Conservation (phyloP, 306 rosid genomes). For the Carpinus viminea region DNA sequence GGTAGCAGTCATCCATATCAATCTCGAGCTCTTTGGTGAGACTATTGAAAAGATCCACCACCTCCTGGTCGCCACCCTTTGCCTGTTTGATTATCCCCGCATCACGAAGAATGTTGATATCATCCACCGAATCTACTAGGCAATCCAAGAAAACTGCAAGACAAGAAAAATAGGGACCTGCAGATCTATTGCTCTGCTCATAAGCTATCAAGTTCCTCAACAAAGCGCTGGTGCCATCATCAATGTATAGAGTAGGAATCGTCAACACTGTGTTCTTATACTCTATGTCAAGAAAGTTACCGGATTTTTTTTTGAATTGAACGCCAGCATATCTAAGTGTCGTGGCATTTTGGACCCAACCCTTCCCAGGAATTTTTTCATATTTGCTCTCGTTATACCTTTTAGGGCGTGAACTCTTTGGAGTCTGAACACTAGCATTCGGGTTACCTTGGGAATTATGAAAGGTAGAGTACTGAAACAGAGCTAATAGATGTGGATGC, state of each 20-base stretch:
- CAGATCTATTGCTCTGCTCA: not conserved
- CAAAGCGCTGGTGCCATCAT: not conserved
- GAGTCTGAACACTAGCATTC: no score
- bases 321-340: not conserved
- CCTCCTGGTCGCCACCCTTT: slow-evolving; percentile 4
- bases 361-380: slow-evolving; percentile 3
- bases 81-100: not conserved
- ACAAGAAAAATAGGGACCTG: not conserved
- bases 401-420: no score
- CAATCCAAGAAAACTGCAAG: slow-evolving; percentile 10
- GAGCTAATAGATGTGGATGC: not conserved
- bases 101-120: not conserved
- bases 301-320: not conserved
- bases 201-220: slow-evolving; percentile 7
- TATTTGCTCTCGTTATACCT: no score
- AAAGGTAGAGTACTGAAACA: not conserved
- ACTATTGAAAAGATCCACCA: slow-evolving; percentile 3
- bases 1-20: not conserved
- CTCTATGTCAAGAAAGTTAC: not conserved
- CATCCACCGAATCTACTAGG: not conserved
- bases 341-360: slow-evolving; percentile 10
- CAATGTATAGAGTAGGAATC: not conserved
- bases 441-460: no score
- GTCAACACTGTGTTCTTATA: not conserved
- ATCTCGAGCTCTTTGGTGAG: not conserved